Conservation (phyloP, 225 moss, liverwort and hornwort species). For the Polytrichum commune region DNA sequence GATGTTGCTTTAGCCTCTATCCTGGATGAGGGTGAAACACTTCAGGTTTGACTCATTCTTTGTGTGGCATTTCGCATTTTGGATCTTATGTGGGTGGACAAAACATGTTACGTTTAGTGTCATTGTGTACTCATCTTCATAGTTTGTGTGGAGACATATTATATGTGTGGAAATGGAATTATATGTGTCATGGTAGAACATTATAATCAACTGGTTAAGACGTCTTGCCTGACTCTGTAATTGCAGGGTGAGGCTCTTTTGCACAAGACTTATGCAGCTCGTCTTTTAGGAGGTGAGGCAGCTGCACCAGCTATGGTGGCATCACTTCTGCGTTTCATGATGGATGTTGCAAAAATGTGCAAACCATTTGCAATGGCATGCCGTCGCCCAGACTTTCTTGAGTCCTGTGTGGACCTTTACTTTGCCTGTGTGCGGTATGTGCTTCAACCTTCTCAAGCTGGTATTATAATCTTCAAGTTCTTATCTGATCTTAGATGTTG, state of each 20-base stretch:
- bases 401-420: constrained; percentile 86
- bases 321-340: constrained; percentile 85
- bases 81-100: no score
- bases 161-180: no score
- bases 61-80: no score
- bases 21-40: constrained; percentile 57
- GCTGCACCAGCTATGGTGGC: constrained; percentile 79
- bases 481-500: no score
- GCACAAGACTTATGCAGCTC: constrained; percentile 87
- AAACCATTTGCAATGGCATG: constrained; percentile 81
- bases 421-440: constrained; percentile 78
- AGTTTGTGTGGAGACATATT: no score
- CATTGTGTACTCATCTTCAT: no score
- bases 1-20: constrained; percentile 43
- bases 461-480: neutral
- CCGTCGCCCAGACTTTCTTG: constrained; percentile 74
- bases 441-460: constrained; percentile 5
- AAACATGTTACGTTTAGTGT: no score
- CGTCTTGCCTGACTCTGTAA: neutral
- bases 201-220: neutral
- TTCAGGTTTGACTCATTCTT: constrained; percentile 35
- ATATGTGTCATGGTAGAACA: no score
- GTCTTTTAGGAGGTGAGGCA: constrained; percentile 78
- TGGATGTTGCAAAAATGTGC: constrained; percentile 90
- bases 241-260: constrained; percentile 78